Percentiles rank a stretch among this genome's conserved stretches.
These are phyloP conservation scores for Alternaria sp. DNA, from an alignment of 2,329 filamentous ascomycete species.

Conservation along the genomic window DNA sequence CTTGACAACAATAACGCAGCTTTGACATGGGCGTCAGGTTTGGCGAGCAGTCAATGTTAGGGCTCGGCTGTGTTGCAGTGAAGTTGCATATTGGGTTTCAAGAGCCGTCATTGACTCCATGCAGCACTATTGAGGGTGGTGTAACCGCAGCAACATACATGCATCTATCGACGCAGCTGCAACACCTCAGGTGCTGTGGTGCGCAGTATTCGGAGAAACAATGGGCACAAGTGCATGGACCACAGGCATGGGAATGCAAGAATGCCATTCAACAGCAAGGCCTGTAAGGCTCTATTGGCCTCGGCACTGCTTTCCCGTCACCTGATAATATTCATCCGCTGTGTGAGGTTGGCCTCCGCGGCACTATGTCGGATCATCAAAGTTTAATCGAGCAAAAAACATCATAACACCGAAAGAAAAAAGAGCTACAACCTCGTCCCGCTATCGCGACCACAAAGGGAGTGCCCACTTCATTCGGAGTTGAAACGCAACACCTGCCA, in stretches of 20 bases:
- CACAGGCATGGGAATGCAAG: background rate
- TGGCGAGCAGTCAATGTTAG: background rate
- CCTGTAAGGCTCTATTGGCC: background rate
- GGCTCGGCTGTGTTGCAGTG: background rate
- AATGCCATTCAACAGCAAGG: background rate
- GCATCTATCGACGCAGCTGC: background rate
- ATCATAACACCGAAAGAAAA: background rate
- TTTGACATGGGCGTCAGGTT: background rate
- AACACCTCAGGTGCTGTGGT: background rate
- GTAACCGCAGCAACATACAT: background rate
- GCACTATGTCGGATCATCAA: background rate
- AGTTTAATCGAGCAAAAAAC: background rate
- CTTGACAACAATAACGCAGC: background rate
- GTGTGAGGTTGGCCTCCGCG: background rate
- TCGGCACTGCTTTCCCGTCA: background rate
- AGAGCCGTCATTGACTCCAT: background rate
- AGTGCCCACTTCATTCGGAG: background rate
- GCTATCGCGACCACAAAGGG: background rate
- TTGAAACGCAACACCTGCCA: background rate
- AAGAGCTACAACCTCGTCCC: background rate
- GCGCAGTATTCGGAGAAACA: background rate
- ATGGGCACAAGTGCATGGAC: constrained; percentile 3
- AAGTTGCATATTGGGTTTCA: constrained; percentile 1
- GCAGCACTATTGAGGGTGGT: background rate
- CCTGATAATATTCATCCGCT: background rate